These are phyloP conservation scores for Starmerella bombicola DNA, from an alignment of 805 yeast species.

Conservation along the genomic window DNA sequence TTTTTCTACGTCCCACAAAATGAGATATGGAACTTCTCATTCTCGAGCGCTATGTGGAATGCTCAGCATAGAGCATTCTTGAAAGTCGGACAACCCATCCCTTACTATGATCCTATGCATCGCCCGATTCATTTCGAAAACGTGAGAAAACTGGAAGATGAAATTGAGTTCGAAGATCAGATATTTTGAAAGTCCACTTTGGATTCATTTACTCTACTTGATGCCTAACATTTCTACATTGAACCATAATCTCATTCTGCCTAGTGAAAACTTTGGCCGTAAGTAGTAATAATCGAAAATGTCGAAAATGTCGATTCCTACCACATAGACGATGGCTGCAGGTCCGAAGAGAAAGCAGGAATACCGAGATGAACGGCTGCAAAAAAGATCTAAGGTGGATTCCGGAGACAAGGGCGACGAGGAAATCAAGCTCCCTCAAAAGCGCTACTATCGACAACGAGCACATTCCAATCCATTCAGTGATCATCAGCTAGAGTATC, in stretches of 20 bases:
- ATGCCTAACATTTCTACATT: too few species aligned
- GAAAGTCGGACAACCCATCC: conserved; percentile 66
- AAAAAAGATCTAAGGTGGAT: conserved; percentile 32
- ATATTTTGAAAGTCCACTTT: conserved; percentile 28
- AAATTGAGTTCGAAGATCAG: conserved; percentile 15
- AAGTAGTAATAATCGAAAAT: not conserved
- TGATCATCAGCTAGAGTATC: conserved; percentile 86
- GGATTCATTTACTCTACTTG: conserved; percentile 26
- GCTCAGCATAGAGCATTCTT: conserved; percentile 45
- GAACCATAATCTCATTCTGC: not conserved
- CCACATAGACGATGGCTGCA: conserved; percentile 15
- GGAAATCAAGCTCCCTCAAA: conserved; percentile 48
- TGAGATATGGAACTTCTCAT: conserved; percentile 81
- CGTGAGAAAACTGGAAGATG: conserved; percentile 52
- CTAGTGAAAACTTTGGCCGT: not conserved
- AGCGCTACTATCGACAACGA: conserved; percentile 85
- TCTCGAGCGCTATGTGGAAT: conserved; percentile 75
- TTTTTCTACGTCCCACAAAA: conserved; percentile 76
- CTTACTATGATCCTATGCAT: conserved; percentile 75
- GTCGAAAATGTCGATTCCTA: too few species aligned
- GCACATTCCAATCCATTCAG: conserved; percentile 97
- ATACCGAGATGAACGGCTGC: conserved; percentile 37
- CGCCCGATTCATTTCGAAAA: conserved; percentile 77
- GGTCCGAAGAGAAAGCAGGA: conserved; percentile 27
- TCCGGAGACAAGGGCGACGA: conserved; percentile 27